These are phyloP conservation scores for Zasmidium cellare DNA, from an alignment of 2,329 filamentous ascomycete species.

Conservation along the genomic window DNA sequence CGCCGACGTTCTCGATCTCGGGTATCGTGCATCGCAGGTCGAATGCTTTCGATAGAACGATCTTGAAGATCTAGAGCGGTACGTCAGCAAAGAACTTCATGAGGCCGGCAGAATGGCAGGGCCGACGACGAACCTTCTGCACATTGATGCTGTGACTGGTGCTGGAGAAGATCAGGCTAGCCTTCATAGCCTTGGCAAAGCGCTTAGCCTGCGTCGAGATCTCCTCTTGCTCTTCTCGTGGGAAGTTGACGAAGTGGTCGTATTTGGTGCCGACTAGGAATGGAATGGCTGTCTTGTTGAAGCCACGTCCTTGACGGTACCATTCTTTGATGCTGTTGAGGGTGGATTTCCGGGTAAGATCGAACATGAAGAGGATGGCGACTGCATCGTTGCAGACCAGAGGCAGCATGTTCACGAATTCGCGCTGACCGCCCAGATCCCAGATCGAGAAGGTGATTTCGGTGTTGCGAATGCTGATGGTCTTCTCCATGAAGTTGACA, in stretches of 20 bases:
- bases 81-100: constrained; percentile 5
- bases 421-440: constrained; percentile 95
- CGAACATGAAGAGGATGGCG: constrained; percentile 99
- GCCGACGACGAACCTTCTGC: constrained; percentile 71
- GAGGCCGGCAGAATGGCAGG: constrained; percentile 1
- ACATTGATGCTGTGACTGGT: constrained; percentile 99
- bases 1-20: constrained; percentile 96
- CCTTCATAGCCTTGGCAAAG: constrained; percentile 98
- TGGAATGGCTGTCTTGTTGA: constrained; percentile 99
- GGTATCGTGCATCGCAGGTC: constrained; percentile 98
- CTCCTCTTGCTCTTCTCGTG: constrained; percentile 94
- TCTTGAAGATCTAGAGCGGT: constrained; percentile 86
- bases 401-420: constrained; percentile 99
- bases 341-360: constrained; percentile 95
- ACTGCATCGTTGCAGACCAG: constrained; percentile 99
- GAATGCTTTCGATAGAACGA: constrained; percentile 96
- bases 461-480: constrained; percentile 97
- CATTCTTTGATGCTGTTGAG: constrained; percentile 99
- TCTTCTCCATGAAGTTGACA: constrained; percentile 99
- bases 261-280: constrained; percentile 98
- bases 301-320: constrained; percentile 95
- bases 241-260: constrained; percentile 99
- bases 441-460: constrained; percentile 99
- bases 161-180: constrained; percentile 95
- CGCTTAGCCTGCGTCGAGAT: constrained; percentile 96